These are phyloP conservation scores for Calocybe gangraenosa DNA, from an alignment of 768 basidiomycete genomes.

Conservation along the genomic window DNA sequence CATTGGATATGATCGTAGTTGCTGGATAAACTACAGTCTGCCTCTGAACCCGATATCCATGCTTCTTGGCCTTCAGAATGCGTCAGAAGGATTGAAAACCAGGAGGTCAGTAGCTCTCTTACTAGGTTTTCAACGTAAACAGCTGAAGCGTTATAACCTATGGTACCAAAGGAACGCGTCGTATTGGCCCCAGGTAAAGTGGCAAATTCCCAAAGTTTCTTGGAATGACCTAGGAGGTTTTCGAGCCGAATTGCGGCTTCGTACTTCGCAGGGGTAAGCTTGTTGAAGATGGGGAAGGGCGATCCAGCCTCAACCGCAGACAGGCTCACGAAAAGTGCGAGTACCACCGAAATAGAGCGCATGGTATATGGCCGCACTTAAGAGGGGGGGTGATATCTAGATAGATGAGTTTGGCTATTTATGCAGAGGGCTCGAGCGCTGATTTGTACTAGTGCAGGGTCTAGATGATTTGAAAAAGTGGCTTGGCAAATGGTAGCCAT, in stretches of 20 bases:
- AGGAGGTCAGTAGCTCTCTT: neutral
- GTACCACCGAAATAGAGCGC: neutral
- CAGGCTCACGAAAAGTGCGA: conserved; percentile 2
- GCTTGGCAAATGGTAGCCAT: conserved; percentile 6
- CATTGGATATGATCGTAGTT: conserved; percentile 10
- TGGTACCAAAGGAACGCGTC: conserved; percentile 25
- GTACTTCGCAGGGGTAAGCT: conserved; percentile 11
- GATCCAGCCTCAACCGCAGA: conserved; percentile 2
- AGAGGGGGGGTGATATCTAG: no score
- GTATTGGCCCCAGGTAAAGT: conserved; percentile 18
- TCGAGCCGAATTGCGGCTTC: conserved; percentile 11
- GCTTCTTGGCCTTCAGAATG: conserved; percentile 16
- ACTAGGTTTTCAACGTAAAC: conserved; percentile 24
- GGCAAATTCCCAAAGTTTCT: conserved; percentile 24
- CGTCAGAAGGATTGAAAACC: neutral
- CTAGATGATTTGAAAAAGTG: neutral
- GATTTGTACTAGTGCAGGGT: no score
- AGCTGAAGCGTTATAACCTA: conserved; percentile 26
- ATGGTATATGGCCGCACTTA: neutral
- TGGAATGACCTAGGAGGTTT: conserved; percentile 24
- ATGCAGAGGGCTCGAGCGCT: no score
- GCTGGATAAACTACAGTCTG: conserved; percentile 27
- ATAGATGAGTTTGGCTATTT: no score
- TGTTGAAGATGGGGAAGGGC: conserved; percentile 4
- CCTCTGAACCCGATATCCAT: conserved; percentile 23